Percentiles rank a stretch among this genome's conserved stretches.
These are phyloP conservation scores for Brassica incana DNA, from an alignment of 345 rosid species.

Conservation along the genomic window DNA sequence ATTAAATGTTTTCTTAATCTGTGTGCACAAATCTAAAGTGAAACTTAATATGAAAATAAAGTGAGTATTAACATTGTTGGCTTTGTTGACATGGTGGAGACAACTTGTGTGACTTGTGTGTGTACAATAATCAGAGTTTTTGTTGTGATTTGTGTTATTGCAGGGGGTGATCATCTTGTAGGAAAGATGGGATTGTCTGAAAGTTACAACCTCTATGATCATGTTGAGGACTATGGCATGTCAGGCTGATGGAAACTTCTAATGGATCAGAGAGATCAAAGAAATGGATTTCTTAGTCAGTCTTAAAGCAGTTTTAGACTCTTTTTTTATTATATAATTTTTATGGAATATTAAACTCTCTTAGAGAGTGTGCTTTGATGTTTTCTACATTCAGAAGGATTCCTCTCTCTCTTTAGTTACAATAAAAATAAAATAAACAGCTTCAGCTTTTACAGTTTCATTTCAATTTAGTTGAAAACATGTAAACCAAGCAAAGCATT, in stretches of 20 bases:
- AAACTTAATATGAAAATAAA: too few species aligned
- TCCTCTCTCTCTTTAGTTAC: background rate
- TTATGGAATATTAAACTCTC: conserved; percentile 11
- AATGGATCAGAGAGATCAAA: conserved; percentile 11
- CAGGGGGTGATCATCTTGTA: conserved; percentile 70
- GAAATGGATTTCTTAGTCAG: conserved; percentile 20
- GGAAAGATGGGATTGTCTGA: conserved; percentile 76
- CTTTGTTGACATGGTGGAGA: background rate
- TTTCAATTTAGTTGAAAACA: conserved; percentile 46
- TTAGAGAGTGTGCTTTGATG: conserved; percentile 9
- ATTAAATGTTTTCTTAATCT: too few species aligned
- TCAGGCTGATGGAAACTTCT: conserved; percentile 37
- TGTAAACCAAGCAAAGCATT: conserved; percentile 61
- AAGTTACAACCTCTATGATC: conserved; percentile 63
- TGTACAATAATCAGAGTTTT: background rate
- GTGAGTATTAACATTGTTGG: too few species aligned
- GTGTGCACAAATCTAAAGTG: too few species aligned
- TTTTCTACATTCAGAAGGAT: conserved; percentile 1
- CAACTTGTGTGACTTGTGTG: conserved; percentile 1
- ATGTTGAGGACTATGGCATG: conserved; percentile 69
- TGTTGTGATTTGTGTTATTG: conserved; percentile 31
- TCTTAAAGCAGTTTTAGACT: conserved; percentile 32
- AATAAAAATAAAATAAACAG: background rate
- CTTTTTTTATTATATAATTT: background rate
- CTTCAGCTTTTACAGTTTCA: background rate